Evolutionary conservation across 306 rosid species (phyloP).

Genomic region (Trifolium dubium): DNA sequence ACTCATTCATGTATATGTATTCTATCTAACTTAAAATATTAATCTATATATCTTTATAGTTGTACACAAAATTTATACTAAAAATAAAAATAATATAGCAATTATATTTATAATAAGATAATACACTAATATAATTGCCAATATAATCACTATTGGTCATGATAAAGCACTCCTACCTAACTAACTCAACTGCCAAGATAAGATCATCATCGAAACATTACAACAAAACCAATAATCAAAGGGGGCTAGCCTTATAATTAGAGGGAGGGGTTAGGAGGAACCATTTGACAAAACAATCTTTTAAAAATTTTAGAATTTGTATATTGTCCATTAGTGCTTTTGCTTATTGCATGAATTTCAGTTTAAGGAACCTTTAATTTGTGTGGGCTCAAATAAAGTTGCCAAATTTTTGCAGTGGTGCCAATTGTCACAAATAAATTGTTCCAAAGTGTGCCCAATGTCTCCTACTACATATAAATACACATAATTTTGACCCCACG

Average conservation of each 20-base stretch:
- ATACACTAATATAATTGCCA: slow-evolving; percentile 22
- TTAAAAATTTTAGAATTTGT: slow-evolving; percentile 13
- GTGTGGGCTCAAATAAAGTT: slow-evolving; percentile 36
- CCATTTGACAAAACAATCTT: slow-evolving; percentile 31
- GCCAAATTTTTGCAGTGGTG: slow-evolving; percentile 28
- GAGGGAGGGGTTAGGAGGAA: slow-evolving; percentile 34
- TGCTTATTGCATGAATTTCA: slow-evolving; percentile 32
- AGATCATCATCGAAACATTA: slow-evolving; percentile 39
- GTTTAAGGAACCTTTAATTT: slow-evolving; percentile 33
- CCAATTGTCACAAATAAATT: slow-evolving; percentile 38
- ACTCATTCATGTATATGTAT: background rate
- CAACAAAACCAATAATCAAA: slow-evolving; percentile 42
- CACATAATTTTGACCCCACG: slow-evolving; percentile 28
- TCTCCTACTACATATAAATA: background rate
- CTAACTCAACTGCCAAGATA: slow-evolving; percentile 28
- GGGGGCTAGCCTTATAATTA: slow-evolving; percentile 24
- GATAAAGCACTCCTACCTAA: slow-evolving; percentile 41
- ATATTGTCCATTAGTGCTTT: slow-evolving; percentile 37
- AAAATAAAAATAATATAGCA: background rate
- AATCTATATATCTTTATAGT: background rate
- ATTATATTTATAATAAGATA: slow-evolving; percentile 19
- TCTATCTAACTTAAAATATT: background rate
- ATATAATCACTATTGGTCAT: slow-evolving; percentile 13
- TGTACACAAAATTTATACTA: background rate
- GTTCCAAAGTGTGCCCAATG: slow-evolving; percentile 21